Base-by-base conservation (phyloP, 768 basidiomycete species). In the Leccinum disarticulatum region DNA sequence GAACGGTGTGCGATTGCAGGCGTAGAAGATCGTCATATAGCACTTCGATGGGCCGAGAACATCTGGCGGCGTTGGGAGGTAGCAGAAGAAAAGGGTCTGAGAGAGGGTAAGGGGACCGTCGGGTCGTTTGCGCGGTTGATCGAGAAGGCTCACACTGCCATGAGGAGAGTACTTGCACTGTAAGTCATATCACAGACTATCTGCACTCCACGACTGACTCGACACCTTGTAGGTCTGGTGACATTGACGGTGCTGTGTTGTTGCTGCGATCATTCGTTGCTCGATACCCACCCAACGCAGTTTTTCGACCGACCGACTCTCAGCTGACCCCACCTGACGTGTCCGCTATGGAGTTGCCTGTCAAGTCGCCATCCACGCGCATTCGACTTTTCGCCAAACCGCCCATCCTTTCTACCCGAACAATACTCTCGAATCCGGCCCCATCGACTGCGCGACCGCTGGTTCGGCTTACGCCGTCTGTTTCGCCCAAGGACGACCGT, bases 121-220 rank as follows among this genome's bases (percentile, higher is more conserved):
- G 59, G 65, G 48, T 53, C 59, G 17, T 73, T 67, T 70, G 74
- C 76, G 30, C 80, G 91, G 30, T 65, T 82, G 56, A 77, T 91
- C 13, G 93, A 96, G 71, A 80, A 81, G 36, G 84, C 84, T 2
- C 85, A 93, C 74, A 72, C 78, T 3, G 84, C 86, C 15, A 84
- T 85, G 79, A 87, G 96, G 61, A 81, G 87, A 15, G 72, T 87
- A 4, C 75, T 86, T 6, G 69, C 87, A 5, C 60, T 88, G 86
- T 93, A 69, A 52, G 89, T 76, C 47, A 49, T 48, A 25, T 50
- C 52, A 0, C n/a, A 4, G 6, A 9, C 30, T 60, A 50, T 55
- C 19, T 14, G 11, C 33, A 30, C 58, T 51, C 33, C 22, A 35
- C 53, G 13, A 59, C 64, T 56, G 46, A 15, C 52, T 17, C 30